phyloP scores from a whole-genome alignment of 805 yeast genomes.

The Nakazawaea ishiwadae region DNA sequence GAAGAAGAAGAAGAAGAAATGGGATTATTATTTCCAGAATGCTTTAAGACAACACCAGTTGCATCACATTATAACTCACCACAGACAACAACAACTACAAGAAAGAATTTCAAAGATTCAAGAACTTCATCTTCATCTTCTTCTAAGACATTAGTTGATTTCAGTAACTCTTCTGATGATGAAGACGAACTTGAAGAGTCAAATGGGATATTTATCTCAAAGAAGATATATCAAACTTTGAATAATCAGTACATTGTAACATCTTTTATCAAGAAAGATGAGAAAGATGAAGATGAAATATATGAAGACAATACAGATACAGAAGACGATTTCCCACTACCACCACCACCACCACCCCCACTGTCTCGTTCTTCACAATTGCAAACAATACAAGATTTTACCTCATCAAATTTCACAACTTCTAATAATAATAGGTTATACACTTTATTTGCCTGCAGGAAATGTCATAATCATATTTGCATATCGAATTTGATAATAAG shows the following conservation, averaged over 20 bases:
- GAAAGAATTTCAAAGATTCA: neutral
- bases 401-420: slow-evolving; percentile 11
- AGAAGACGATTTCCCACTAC: neutral
- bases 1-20: slow-evolving; percentile 14
- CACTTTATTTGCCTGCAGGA: slow-evolving; percentile 18
- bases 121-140: slow-evolving; percentile 11
- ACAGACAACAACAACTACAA: too few species aligned
- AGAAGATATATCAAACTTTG: slow-evolving; percentile 15
- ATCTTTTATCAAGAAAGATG: slow-evolving; percentile 3
- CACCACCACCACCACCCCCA: neutral
- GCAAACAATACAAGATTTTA: neutral
- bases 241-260: slow-evolving; percentile 10
- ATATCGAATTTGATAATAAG: slow-evolving; percentile 24
- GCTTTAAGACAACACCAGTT: slow-evolving; percentile 19
- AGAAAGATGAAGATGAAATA: slow-evolving; percentile 7
- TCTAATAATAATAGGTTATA: neutral
- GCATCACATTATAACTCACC: neutral
- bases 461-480: slow-evolving; percentile 26
- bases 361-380: neutral
- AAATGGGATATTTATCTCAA: slow-evolving; percentile 14
- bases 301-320: slow-evolving; percentile 15
- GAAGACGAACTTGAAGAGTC: too few species aligned
- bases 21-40: slow-evolving; percentile 27
- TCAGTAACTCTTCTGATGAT: slow-evolving; percentile 13
- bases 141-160: slow-evolving; percentile 16